Conservation (phyloP, 257 asterid species). For the Catharanthus roseus region DNA sequence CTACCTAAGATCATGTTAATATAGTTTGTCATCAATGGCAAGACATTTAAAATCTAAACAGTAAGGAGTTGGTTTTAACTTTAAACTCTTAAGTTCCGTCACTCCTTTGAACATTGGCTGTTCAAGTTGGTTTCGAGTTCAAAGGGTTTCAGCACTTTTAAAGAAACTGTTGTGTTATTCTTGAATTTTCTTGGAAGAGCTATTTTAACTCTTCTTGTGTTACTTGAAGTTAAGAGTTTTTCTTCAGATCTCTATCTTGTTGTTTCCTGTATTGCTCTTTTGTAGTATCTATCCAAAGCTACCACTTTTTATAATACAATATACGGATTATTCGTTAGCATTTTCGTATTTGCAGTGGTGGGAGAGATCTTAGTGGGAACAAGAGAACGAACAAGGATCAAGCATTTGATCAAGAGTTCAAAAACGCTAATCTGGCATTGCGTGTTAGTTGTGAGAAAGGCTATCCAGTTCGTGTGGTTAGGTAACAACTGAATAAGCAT, state of each 20-base stretch:
- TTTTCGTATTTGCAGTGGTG: conserved; percentile 54
- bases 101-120: not conserved
- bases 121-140: not conserved
- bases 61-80: not conserved
- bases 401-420: conserved; percentile 66
- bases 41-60: not conserved
- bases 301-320: not conserved
- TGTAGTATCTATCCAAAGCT: not conserved
- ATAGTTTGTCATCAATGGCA: not conserved
- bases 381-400: conserved; percentile 73
- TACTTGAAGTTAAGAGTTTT: not conserved
- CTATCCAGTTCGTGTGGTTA: conserved; percentile 81
- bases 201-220: too few species aligned
- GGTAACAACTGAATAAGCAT: conserved; percentile 30
- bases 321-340: not conserved
- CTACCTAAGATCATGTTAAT: not conserved
- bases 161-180: not conserved
- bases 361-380: conserved; percentile 73
- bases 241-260: not conserved
- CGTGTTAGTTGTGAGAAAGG: conserved; percentile 76
- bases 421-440: conserved; percentile 51
- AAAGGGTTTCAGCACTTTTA: not conserved
- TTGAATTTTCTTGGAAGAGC: not conserved
- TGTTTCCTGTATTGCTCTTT: not conserved
- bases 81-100: not conserved